Evolutionary conservation across 2,329 filamentous ascomycete species (phyloP), one percentile per base, ranked within the genome.

Genomic region (Cladosporium sp.): DNA sequence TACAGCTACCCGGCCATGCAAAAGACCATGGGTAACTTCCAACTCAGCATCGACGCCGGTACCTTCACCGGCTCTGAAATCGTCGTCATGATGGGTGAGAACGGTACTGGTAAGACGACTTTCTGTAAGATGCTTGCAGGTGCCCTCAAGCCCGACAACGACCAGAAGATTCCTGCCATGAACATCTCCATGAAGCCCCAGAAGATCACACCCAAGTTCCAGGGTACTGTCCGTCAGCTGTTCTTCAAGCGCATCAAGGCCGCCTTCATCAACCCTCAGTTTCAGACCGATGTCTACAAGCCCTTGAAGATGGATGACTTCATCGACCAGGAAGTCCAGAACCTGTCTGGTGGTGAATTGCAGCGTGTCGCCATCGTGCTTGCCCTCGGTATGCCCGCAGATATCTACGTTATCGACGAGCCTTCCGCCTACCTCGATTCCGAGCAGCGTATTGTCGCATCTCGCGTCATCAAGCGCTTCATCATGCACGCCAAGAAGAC

Each of bases 401-500:
- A 99, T 76, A 97, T 99, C 76, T 99, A 99, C 80, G 86, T 99
- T 70, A 99, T 99, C 76, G 95, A 99, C 77, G 95, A 99, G 83
- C 95, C 95, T 56, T 95, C 91, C 72, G 93, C 93, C 69, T 99
- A 99, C 81, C 91, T 99, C 66, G 95, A 99, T 80, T 98, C 95
- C 59, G 95, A 99, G 83, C 95, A 99, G 83, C 94, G 95, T 91
- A 97, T 99, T 77, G 89, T 99, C 74, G 94, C 93, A 68, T 91
- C 94, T 55, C 91, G 93, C 77, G 96, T 99, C 78, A 99, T 99
- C 84, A 99, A 99, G 86, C 91, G 95, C 72, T 99, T 96, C 86
- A 99, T 99, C 81, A 99, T 99, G 95, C 94, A 99, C 84, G 89
- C 93, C 74, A 98, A 98, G 89, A 98, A 98, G 88, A 99, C 95